These are phyloP conservation scores for Pseudisothecium myosuroides DNA, from an alignment of 225 moss, liverwort and hornwort genomes.

Conservation along the genomic window DNA sequence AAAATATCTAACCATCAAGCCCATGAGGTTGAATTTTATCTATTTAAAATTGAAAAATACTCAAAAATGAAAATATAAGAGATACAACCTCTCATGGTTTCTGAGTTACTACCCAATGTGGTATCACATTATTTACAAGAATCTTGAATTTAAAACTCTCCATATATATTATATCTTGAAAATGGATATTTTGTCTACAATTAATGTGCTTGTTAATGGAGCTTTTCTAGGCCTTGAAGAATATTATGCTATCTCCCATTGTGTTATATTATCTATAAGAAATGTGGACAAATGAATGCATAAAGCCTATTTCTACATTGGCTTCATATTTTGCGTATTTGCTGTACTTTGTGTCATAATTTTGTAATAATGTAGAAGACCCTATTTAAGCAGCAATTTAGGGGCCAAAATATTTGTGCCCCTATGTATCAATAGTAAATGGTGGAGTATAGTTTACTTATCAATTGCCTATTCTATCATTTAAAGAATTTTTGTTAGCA, in stretches of 20 bases:
- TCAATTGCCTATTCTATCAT: fast-evolving
- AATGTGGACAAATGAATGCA: not conserved
- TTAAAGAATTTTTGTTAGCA: no score
- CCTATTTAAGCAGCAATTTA: not conserved
- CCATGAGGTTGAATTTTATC: no score
- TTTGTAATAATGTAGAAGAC: not conserved
- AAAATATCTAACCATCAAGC: no score
- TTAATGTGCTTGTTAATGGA: not conserved
- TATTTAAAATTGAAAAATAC: not conserved
- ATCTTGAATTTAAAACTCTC: not conserved
- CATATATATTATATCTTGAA: not conserved
- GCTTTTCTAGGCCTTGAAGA: no score
- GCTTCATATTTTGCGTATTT: not conserved
- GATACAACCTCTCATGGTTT: not conserved
- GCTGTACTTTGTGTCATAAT: not conserved
- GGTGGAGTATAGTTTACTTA: not conserved
- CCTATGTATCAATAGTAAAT: no score
- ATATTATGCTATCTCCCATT: no score
- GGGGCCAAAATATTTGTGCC: not conserved
- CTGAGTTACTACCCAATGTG: not conserved
- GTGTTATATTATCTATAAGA: no score
- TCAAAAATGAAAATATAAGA: not conserved
- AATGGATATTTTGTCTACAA: not conserved
- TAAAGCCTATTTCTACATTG: not conserved
- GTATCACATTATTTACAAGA: not conserved